Conservation (phyloP, 331 rosid genomes). For the Malus hybrid region DNA sequence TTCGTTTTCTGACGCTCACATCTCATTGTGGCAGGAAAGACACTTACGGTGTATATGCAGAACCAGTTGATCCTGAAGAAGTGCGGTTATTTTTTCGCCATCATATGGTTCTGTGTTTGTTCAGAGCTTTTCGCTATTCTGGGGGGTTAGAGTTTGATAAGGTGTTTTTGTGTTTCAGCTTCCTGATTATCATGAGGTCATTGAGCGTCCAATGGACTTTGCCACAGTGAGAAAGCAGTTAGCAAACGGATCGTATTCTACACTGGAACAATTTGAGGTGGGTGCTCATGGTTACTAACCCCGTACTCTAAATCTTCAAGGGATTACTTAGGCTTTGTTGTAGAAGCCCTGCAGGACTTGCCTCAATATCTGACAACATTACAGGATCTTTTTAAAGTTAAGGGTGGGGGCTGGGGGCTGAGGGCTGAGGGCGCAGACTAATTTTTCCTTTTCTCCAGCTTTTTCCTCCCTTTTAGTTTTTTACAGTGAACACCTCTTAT, state of each 20-base stretch:
- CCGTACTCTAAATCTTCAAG: neutral
- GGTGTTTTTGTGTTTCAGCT: constrained; percentile 50
- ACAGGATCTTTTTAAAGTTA: neutral
- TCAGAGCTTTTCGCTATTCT: neutral
- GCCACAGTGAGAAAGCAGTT: constrained; percentile 78
- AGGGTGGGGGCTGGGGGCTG: neutral
- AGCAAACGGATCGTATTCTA: constrained; percentile 57
- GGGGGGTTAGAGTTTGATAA: constrained; percentile 20
- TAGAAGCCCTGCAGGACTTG: neutral
- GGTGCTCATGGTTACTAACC: constrained; percentile 11
- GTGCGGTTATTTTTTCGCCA: constrained; percentile 25
- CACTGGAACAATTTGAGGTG: constrained; percentile 82
- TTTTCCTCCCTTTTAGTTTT: neutral
- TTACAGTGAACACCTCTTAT: neutral
- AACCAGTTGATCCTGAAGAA: constrained; percentile 99
- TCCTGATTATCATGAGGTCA: constrained; percentile 89
- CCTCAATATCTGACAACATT: neutral
- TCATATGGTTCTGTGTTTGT: constrained; percentile 14
- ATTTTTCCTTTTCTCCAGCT: neutral
- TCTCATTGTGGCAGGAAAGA: constrained; percentile 75
- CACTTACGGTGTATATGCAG: constrained; percentile 79
- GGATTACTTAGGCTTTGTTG: neutral
- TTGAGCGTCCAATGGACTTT: constrained; percentile 93
- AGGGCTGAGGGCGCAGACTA: neutral
- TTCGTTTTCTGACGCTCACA: constrained; percentile 8